phyloP scores from a whole-genome alignment of 140 eudicot species.

The Oenanthe javanica region DNA sequence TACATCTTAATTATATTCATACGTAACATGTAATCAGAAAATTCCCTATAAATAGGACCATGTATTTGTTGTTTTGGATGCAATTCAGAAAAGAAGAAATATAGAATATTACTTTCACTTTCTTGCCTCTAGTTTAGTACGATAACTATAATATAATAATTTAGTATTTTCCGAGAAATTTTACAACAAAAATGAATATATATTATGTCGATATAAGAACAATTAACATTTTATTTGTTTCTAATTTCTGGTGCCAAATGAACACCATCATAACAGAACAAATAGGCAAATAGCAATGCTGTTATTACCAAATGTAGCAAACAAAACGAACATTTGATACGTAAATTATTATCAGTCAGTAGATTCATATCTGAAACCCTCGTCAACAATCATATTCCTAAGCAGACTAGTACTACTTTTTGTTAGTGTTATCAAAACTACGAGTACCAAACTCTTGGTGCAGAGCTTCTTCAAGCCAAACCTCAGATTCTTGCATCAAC shows the following conservation, averaged over 20 bases:
- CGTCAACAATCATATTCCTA: neutral
- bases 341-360: neutral
- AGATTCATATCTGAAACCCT: neutral
- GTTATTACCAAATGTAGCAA: neutral
- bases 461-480: constrained; percentile 25
- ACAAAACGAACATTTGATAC: neutral
- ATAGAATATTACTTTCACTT: too few species aligned
- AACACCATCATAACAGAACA: neutral
- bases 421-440: neutral
- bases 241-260: neutral
- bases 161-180: too few species aligned
- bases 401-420: neutral
- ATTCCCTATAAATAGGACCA: too few species aligned
- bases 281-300: neutral
- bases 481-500: constrained; percentile 32
- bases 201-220: too few species aligned
- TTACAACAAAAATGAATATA: too few species aligned
- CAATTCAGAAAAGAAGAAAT: too few species aligned
- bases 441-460: neutral
- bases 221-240: neutral
- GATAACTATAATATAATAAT: too few species aligned
- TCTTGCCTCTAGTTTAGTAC: too few species aligned
- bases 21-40: too few species aligned
- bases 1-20: too few species aligned
- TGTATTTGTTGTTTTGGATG: too few species aligned